Base-by-base conservation (phyloP, 345 rosid genomes). In the Moricandia arvensis region DNA sequence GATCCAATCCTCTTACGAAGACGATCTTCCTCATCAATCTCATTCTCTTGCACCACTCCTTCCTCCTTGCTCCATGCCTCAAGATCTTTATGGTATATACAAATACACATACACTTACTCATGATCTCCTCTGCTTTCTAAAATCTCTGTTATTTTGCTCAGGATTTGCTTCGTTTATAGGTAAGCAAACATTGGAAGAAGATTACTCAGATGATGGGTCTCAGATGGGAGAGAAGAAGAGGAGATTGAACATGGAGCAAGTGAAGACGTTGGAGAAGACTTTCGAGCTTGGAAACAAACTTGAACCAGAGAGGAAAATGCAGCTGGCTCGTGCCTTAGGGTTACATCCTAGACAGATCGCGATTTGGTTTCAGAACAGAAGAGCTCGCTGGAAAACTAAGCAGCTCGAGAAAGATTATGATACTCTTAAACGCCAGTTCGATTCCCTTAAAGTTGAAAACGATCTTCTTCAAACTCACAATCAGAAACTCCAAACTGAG, bases 361-460 rank as follows among this genome's bases (percentile, higher is more conserved):
- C 98, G 12, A 92, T 92, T 17, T 95, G 99, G 99, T 95, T 95
- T 74, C 99, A 95, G 64, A 95, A 95, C 82, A 82, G 97, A 74
- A 89, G 98, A 72, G 99, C 98, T 33, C 81, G 97, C 45, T 95
- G 97, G 99, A 92, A 95, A 81, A 92, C 97, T 37, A 90, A 95
- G 79, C 98, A 95, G 62, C 89, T 95, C 0, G 99, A 95, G 86
- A 95, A 88, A 83, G 99, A 95, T 70, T 90, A 92, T 60, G 97
- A 92, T 78, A 81, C 87, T 33, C 97, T 95, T 21, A 92, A 89
- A 72, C 79, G 85, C 82, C 96, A 90, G 47, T 90, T 80, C 59
- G 98, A 95, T 34, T 83, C 86, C 5, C 68, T 90, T 61, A 95
- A 95, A 85, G 85, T 88, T 45, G 90, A 89, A 75, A 90, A 90